A percentile compares a stretch with the other conserved stretches of the same genome.
Evolutionary conservation across 1,139 yeast species (phyloP).

Genomic region (Debaryomycetaceae sp.): DNA sequence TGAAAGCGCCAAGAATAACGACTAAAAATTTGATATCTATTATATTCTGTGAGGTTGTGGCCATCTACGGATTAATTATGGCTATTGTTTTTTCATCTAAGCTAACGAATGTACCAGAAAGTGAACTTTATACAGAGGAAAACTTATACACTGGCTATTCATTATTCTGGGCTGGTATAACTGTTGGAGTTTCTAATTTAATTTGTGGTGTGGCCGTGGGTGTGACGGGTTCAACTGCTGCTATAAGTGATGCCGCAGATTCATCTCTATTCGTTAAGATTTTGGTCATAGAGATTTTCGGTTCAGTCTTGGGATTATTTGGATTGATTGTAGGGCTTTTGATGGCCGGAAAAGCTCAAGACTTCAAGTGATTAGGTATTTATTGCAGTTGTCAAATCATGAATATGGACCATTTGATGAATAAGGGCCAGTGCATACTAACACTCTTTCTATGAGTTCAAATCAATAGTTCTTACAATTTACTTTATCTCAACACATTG

Average conservation of each 20-base stretch:
- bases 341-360: constrained; percentile 95
- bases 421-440: too few relatives aligned
- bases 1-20: constrained; percentile 93
- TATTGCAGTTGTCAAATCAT: not conserved
- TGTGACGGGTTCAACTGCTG: constrained; percentile 96
- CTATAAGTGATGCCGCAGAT: constrained; percentile 97
- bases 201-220: constrained; percentile 98
- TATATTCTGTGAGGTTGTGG: constrained; percentile 99
- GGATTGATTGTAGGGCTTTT: constrained; percentile 93
- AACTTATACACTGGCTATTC: constrained; percentile 93
- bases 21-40: constrained; percentile 95
- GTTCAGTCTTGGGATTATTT: constrained; percentile 91
- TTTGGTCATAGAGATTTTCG: constrained; percentile 94
- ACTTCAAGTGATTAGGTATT: constrained; percentile 42
- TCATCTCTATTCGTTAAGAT: constrained; percentile 92
- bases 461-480: too few relatives aligned
- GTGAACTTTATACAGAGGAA: constrained; percentile 66
- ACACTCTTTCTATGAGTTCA: too few relatives aligned
- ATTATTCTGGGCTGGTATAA: constrained; percentile 96
- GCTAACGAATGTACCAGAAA: constrained; percentile 66
- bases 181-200: constrained; percentile 90
- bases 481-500: not conserved
- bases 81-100: constrained; percentile 96
- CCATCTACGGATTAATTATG: constrained; percentile 96
- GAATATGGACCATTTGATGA: too few relatives aligned